Base-by-base conservation (phyloP, 2,329 filamentous ascomycete genomes). In the Fusarium bactridioides region DNA sequence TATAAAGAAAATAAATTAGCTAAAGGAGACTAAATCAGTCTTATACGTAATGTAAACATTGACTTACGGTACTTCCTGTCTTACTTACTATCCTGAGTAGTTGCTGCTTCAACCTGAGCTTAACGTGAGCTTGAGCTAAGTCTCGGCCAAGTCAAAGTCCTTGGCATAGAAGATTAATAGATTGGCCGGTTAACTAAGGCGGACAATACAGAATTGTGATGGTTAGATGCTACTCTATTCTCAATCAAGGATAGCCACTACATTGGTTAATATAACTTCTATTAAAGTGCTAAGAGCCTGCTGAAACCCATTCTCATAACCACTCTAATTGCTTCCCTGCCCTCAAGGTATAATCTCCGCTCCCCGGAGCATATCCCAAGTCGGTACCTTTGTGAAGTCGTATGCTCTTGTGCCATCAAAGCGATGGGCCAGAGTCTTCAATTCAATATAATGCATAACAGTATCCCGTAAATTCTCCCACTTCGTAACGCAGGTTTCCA, bases 161-260 rank as follows among this genome's bases (percentile, higher is more conserved):
- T 33, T 33, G 13, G 31, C 2, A 33, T 13, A 33, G 31, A 33
- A 0, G 31, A 3, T 33, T 0, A 15, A 33, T 33, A 0, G 31
- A 33, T 33, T 33, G 13, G 13, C 12, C 31, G 1, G 31, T 15
- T 3, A 33, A 33, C 1, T 33, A 7, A 7, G 31, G 2, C 0
- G 0, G 13, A 33, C 0, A 33, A 15, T 33, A 3, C 7, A 33
- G 1, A 15, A 3, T 5, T 33, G 2, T 5, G 13, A 13, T 31
- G 4, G 4, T 2, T 13, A 6, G 11, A 31, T 31, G 2, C 29
- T 2, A 13, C 31, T 33, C 13, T 33, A 15, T 15, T 33, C 1
- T 15, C 13, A 33, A 3, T 33, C 2, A 33, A 7, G 31, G 2
- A 33, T 33, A 33, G 31, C 31, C 6, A 33, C 31, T 1, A 15